Evolutionary conservation across 2,329 filamentous ascomycete species (phyloP), one percentile per base, ranked within the genome.

Genomic region (Purpureocillium takamizusanense): DNA sequence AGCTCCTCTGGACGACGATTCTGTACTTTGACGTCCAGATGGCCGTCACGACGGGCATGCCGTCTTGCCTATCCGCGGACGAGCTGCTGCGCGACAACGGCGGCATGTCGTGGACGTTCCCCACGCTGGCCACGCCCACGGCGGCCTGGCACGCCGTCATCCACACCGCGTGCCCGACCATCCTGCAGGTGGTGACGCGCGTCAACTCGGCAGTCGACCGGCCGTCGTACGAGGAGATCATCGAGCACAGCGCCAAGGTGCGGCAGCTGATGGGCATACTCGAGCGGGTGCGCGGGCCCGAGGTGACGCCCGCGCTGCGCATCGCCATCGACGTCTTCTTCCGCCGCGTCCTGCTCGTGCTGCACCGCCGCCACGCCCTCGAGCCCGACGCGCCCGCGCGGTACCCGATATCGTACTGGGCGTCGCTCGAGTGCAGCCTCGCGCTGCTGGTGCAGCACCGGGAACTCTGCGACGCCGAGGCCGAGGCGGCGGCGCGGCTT

Each of bases 361-460:
- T 45, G 5, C 40, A 45, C 27, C 34, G 42, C 15, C 35, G 36
- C 12, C 36, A 40, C 30, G 42, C 42, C 21, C 42, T 42, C 13
- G 31, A 40, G 12, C 30, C 29, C 14, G 36, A 42, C 13, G 40
- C 37, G 5, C 42, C 40, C 4, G 29, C 17, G 14, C 27, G 31
- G 15, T 45, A 38, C 18, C 32, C 40, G 7, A 29, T 38, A 4
- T 45, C 40, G 14, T 45, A 45, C 40, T 45, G 40, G 42, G 27
- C 42, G 14, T 45, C 42, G 2, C 32, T 45, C 8, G 42, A 45
- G 34, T 45, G 35, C 35, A 45, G 42, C 25, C 37, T 45, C 9
- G 42, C 42, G 21, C 41, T 45, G 11, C 40, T 45, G 16, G 42
- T 45, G 4, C 40, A 40, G 30, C 37, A 42, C 15, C 37, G 35